Conservation (phyloP, 2,329 filamentous ascomycete genomes). For the Diplodia mutila region DNA sequence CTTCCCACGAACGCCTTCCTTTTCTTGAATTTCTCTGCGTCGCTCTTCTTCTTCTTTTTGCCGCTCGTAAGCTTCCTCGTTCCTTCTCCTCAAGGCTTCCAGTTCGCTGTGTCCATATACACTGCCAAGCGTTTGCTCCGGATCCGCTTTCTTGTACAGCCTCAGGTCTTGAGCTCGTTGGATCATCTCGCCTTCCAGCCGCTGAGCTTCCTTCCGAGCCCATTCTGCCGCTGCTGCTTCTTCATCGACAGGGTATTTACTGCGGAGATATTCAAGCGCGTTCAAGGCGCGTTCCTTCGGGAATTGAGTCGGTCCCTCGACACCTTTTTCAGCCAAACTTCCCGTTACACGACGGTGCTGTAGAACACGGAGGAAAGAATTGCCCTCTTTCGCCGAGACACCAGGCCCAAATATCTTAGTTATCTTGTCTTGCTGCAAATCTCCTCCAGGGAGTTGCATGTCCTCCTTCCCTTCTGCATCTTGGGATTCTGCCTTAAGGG, state of each 20-base stretch:
- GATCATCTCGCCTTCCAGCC: conserved; percentile 42
- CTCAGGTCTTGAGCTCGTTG: conserved; percentile 35
- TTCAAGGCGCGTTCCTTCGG: conserved; percentile 34
- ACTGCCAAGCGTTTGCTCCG: conserved; percentile 27
- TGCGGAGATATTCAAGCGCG: conserved; percentile 42
- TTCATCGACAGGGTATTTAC: conserved; percentile 45
- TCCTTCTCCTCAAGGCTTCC: conserved; percentile 35
- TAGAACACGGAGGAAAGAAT: conserved; percentile 43
- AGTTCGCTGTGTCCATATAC: conserved; percentile 26
- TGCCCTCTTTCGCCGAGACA: conserved; percentile 37
- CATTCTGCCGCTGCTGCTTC: conserved; percentile 45
- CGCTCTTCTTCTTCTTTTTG: conserved; percentile 37
- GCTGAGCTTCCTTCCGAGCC: conserved; percentile 44
- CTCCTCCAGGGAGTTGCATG: conserved; percentile 23
- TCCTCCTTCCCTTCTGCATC: conserved; percentile 10
- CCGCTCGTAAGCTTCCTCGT: conserved; percentile 38
- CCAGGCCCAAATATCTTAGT: conserved; percentile 36
- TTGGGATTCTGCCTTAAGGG: neutral
- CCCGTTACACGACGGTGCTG: conserved; percentile 46
- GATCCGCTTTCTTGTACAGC: conserved; percentile 37
- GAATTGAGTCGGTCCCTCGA: conserved; percentile 36
- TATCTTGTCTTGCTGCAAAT: conserved; percentile 21
- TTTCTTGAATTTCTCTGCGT: conserved; percentile 29
- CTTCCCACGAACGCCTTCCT: conserved; percentile 24
- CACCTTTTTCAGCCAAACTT: conserved; percentile 45